A percentile compares a stretch with the other conserved stretches of the same genome.
Evolutionary conservation across 2,329 filamentous ascomycete genomes (phyloP).

Genomic region (Diplodia corticola): DNA sequence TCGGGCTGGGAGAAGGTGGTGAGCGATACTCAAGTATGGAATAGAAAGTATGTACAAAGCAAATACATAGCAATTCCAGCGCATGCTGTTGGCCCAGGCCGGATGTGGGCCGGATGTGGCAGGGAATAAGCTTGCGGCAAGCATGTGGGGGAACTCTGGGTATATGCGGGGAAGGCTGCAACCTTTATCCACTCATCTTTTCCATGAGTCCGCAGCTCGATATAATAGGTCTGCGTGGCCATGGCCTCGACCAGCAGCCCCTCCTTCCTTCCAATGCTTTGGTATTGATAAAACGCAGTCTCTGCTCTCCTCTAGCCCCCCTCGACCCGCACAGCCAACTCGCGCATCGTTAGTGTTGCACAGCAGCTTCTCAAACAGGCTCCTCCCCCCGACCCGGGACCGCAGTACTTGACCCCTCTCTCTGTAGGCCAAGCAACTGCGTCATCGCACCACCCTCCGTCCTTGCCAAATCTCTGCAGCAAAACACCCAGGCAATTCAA

Average conservation of each 20-base stretch:
- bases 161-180: constrained; percentile 16
- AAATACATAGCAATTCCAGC: not conserved
- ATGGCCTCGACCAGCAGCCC: not conserved
- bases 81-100: not conserved
- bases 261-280: not conserved
- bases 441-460: not conserved
- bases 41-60: not conserved
- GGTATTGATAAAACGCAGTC: not conserved
- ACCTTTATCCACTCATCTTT: not conserved
- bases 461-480: not conserved
- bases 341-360: not conserved
- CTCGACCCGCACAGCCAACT: not conserved
- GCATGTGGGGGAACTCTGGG: constrained; percentile 14
- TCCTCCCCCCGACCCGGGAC: too few species aligned
- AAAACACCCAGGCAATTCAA: too few species aligned
- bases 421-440: not conserved
- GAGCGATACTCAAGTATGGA: not conserved
- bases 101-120: not conserved
- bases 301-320: not conserved
- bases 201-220: constrained; percentile 15
- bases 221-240: not conserved
- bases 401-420: not conserved
- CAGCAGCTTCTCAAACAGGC: not conserved
- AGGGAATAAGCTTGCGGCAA: constrained; percentile 10
- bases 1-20: not conserved